These are phyloP conservation scores for Fomes fomentarius DNA, from an alignment of 1,284 basidiomycete species.

Conservation along the genomic window DNA sequence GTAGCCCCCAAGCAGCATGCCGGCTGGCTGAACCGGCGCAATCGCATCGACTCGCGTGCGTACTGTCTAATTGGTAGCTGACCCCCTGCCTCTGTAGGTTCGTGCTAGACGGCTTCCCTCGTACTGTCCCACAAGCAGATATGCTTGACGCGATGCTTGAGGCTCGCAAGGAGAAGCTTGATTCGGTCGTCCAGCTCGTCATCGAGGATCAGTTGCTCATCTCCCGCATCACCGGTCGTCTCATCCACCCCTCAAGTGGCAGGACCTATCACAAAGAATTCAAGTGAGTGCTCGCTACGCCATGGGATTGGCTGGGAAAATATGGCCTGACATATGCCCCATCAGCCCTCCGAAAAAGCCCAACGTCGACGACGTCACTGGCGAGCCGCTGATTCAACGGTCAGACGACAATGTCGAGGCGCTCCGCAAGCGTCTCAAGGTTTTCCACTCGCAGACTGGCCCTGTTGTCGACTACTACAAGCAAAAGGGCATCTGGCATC, in stretches of 20 bases:
- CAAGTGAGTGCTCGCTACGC: constrained; percentile 84
- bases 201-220: constrained; percentile 97
- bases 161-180: constrained; percentile 82
- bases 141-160: constrained; percentile 94
- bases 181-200: constrained; percentile 90
- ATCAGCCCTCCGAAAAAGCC: constrained; percentile 92
- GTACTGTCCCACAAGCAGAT: constrained; percentile 96
- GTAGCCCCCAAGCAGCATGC: neutral
- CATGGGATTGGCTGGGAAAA: too few relatives aligned
- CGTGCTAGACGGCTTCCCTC: constrained; percentile 98
- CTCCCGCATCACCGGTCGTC: constrained; percentile 94
- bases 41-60: neutral
- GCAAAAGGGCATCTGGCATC: constrained; percentile 85
- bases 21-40: neutral
- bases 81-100: constrained; percentile 60
- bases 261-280: constrained; percentile 96
- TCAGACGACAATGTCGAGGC: constrained; percentile 95
- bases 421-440: constrained; percentile 83
- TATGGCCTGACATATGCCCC: neutral
- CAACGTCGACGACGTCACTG: constrained; percentile 92
- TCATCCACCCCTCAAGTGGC: constrained; percentile 90
- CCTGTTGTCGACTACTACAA: constrained; percentile 99
- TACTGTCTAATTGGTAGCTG: neutral
- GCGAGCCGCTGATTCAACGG: constrained; percentile 92
- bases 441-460: constrained; percentile 92